These are phyloP conservation scores for Ceriops tagal DNA, from an alignment of 345 rosid species.

Conservation along the genomic window DNA sequence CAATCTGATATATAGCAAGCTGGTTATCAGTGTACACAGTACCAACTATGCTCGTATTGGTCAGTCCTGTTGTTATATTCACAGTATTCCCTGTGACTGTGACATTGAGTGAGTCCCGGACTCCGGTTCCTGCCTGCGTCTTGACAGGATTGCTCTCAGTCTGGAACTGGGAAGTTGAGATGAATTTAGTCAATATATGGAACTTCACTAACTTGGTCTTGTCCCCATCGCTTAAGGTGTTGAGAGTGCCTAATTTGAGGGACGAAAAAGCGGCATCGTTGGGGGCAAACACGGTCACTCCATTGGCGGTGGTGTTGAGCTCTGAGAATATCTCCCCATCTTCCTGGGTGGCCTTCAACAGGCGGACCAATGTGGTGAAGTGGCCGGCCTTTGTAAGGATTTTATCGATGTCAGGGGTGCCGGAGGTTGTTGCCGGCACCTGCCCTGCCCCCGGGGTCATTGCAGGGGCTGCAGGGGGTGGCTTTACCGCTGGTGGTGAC, in stretches of 20 bases:
- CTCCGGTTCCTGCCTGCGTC: slow-evolving; percentile 38
- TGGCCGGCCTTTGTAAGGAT: slow-evolving; percentile 18
- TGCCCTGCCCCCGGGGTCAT: background rate
- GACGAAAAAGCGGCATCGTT: slow-evolving; percentile 21
- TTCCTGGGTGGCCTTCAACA: slow-evolving; percentile 21
- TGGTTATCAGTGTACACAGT: slow-evolving; percentile 30
- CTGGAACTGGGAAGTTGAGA: slow-evolving; percentile 36
- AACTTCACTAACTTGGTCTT: slow-evolving; percentile 42
- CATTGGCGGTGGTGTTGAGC: slow-evolving; percentile 28
- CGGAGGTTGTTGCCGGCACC: background rate
- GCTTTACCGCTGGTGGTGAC: background rate
- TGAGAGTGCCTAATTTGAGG: slow-evolving; percentile 22
- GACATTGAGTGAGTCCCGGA: slow-evolving; percentile 30
- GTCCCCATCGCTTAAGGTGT: slow-evolving; percentile 25
- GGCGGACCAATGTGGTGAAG: slow-evolving; percentile 23
- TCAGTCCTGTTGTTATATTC: slow-evolving; percentile 28
- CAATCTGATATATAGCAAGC: slow-evolving; percentile 36
- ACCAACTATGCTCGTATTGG: slow-evolving; percentile 27
- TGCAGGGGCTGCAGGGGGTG: slow-evolving; percentile 1
- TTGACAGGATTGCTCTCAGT: slow-evolving; percentile 43
- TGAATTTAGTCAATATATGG: slow-evolving; percentile 32
- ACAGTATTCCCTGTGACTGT: slow-evolving; percentile 24
- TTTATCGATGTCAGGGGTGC: background rate
- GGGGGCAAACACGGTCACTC: slow-evolving; percentile 28
- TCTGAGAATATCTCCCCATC: slow-evolving; percentile 4